A percentile compares a stretch with the other conserved stretches of the same genome.
These are phyloP conservation scores for Coniochaeta sp. DNA, from an alignment of 2,329 filamentous ascomycete species.

Conservation along the genomic window DNA sequence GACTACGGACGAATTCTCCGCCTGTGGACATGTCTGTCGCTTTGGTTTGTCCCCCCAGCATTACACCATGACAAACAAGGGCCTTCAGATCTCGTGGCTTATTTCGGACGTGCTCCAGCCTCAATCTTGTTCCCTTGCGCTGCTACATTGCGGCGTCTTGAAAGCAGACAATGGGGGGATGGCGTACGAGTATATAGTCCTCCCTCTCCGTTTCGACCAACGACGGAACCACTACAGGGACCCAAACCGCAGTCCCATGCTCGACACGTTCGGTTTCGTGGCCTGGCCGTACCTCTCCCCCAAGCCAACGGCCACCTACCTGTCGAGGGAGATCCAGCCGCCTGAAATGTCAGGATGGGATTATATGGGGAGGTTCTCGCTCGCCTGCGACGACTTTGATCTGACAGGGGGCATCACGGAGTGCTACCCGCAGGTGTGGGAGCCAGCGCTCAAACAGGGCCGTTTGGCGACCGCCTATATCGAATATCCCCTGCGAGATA, in stretches of 20 bases:
- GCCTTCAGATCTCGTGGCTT: background rate
- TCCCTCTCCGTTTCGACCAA: background rate
- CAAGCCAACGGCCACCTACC: background rate
- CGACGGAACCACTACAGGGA: background rate
- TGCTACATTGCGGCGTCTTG: background rate
- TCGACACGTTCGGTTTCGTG: background rate
- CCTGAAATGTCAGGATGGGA: background rate
- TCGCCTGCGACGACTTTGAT: background rate
- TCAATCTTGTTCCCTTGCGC: background rate
- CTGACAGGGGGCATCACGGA: background rate
- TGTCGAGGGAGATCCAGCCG: background rate
- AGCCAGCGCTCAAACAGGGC: background rate
- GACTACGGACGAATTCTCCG: background rate
- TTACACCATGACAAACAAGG: conserved; percentile 2
- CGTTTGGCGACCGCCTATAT: background rate
- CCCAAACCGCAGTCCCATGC: background rate
- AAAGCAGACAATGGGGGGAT: background rate
- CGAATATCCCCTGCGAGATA: background rate
- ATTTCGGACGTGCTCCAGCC: background rate
- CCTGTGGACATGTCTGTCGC: background rate
- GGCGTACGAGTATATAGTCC: background rate
- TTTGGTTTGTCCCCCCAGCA: background rate
- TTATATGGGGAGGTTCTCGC: background rate
- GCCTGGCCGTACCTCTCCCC: background rate
- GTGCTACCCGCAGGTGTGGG: background rate